Evolutionary conservation across 2,329 filamentous ascomycete species (phyloP), one percentile per base, ranked within the genome.

Genomic region (Cladosporium colombiae): DNA sequence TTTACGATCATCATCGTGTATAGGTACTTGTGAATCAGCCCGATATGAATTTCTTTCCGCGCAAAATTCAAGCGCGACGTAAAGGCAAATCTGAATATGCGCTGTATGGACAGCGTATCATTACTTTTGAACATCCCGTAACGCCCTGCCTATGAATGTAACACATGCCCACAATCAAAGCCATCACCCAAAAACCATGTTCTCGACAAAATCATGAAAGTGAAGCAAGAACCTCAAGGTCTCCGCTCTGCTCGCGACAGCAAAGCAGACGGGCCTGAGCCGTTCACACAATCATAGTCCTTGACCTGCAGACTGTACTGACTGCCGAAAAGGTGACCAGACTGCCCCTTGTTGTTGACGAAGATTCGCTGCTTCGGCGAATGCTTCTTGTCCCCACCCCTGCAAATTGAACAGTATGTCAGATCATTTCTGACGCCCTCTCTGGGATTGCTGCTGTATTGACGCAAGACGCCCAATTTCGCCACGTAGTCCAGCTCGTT

Each of bases 401-500:
- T 44, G 16, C 61, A 63, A 8, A 10, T 13, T 5, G 50, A 56
- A 50, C 61, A 63, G 27, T 55, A 63, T 2, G 33, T 55, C 50
- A 63, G 18, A 21, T 63, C 61, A 33, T 44, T 56, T 25, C 21
- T 31, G 3, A 46, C 50, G 1, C 25, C 37, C 7, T 31, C 31
- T 14, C 5, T 31, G 2, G 23, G 35, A 31, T 63, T 35, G 25
- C 61, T 53, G 31, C 31, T 56, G 61, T 63, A 63, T 11, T 44
- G 35, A 1, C 61, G 50, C 50, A 63, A 25, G 14, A 63, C 61
- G 35, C 61, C 61, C 35, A 63, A 52, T 16, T 44, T 53, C 14
- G 61, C 61, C 16, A 63, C 61, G 50, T 55, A 63, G 10, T 63
- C 61, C n/a, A 56, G 50, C 61, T 55, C 61, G 27, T 63, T 63